Percentiles rank a stretch among this genome's conserved stretches.
Conservation (phyloP, 1,284 basidiomycete genomes). For the Puccinia triticina region DNA sequence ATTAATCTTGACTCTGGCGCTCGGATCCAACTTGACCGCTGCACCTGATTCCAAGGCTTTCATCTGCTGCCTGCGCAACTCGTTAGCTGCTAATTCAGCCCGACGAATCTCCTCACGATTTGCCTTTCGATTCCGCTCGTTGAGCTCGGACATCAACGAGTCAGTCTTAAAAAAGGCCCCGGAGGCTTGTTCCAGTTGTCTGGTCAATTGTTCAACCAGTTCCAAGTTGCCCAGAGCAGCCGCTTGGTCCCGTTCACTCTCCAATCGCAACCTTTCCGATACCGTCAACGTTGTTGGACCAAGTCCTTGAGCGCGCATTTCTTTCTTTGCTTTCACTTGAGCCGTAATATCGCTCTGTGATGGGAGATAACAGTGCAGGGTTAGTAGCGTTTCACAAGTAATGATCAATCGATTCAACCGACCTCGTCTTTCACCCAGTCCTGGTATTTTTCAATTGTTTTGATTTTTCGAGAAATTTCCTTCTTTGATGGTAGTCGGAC, state of each 20-base stretch:
- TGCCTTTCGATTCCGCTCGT: slow-evolving; percentile 80
- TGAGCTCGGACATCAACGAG: slow-evolving; percentile 66
- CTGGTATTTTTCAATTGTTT: slow-evolving; percentile 33
- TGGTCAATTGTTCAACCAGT: slow-evolving; percentile 18
- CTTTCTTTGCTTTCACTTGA: slow-evolving; percentile 48
- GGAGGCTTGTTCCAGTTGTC: slow-evolving; percentile 38
- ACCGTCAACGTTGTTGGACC: slow-evolving; percentile 39
- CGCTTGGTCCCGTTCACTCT: slow-evolving; percentile 49
- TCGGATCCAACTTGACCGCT: slow-evolving; percentile 33
- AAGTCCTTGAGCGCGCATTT: slow-evolving; percentile 43
- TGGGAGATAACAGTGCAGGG: neutral
- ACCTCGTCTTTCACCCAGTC: slow-evolving; percentile 52
- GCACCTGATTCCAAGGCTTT: slow-evolving; percentile 34
- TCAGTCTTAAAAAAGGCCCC: slow-evolving; percentile 23
- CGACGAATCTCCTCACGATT: slow-evolving; percentile 77
- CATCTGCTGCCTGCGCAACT: slow-evolving; percentile 69
- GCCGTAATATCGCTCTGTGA: slow-evolving; percentile 34
- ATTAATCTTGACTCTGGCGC: slow-evolving; percentile 38
- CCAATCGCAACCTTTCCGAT: slow-evolving; percentile 33
- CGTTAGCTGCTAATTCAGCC: slow-evolving; percentile 68
- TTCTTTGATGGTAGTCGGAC: slow-evolving; percentile 41
- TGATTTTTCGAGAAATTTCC: slow-evolving; percentile 43
- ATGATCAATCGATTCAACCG: neutral
- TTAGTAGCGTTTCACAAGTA: neutral
- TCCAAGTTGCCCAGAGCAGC: slow-evolving; percentile 26